phyloP scores from a whole-genome alignment of 805 yeast genomes.

The Saccharomycopsis microspora region DNA sequence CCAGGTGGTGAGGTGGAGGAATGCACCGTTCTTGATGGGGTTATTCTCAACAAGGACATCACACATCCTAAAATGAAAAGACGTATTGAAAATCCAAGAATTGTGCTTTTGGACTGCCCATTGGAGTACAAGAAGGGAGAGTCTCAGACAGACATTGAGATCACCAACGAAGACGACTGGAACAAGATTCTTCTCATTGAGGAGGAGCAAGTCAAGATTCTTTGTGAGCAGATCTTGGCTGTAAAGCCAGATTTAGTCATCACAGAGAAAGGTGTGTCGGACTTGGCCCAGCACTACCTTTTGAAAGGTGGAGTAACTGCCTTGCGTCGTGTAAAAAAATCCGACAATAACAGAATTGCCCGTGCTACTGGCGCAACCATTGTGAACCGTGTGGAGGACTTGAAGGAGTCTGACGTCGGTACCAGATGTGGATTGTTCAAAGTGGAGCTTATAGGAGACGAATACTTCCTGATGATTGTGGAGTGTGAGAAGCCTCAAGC shows the following conservation, averaged over 20 bases:
- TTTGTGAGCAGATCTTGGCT: constrained; percentile 77
- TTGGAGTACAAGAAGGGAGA: constrained; percentile 98
- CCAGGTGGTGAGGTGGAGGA: constrained; percentile 98
- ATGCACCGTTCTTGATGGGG: constrained; percentile 80
- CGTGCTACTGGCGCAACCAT: constrained; percentile 97
- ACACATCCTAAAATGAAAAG: constrained; percentile 99
- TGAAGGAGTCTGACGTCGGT: constrained; percentile 86
- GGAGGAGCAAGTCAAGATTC: constrained; percentile 85
- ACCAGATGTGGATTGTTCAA: constrained; percentile 81
- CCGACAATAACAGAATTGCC: constrained; percentile 92
- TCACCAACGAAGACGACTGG: constrained; percentile 95
- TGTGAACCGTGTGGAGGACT: constrained; percentile 90
- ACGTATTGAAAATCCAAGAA: constrained; percentile 75
- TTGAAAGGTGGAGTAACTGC: constrained; percentile 90
- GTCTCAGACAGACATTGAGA: constrained; percentile 95
- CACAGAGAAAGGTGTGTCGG: constrained; percentile 97
- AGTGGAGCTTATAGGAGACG: constrained; percentile 94
- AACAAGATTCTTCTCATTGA: constrained; percentile 88
- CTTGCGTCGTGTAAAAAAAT: constrained; percentile 86
- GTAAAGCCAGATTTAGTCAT: constrained; percentile 90
- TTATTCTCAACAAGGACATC: constrained; percentile 88
- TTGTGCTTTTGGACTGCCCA: constrained; percentile 88
- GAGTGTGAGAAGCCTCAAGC: constrained; percentile 83
- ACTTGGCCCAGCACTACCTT: constrained; percentile 92
- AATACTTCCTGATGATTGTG: constrained; percentile 79